These are phyloP conservation scores for Leccinellum albellum DNA, from an alignment of 768 basidiomycete species.

Conservation along the genomic window DNA sequence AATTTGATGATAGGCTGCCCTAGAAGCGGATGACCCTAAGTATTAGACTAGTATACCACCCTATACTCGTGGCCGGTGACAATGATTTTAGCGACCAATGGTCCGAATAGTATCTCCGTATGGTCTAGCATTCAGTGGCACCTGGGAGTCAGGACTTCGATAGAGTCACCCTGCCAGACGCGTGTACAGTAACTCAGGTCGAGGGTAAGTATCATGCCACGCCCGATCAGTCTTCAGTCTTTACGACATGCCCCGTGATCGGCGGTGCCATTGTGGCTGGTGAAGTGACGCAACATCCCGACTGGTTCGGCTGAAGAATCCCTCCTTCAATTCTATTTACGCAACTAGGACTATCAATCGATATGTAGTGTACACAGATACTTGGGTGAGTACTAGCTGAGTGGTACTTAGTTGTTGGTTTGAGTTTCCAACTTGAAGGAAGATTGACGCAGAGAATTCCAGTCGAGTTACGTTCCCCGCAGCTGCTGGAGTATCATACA, in stretches of 20 bases:
- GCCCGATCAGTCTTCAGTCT: not conserved
- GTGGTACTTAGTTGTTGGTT: no score
- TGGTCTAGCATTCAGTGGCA: no score
- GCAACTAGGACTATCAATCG: not conserved
- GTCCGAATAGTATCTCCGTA: no score
- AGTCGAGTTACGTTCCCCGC: not conserved
- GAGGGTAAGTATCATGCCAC: no score
- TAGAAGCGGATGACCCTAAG: no score
- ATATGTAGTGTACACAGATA: not conserved
- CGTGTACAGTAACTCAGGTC: no score
- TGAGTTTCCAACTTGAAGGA: no score
- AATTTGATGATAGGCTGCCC: no score
- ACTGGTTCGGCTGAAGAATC: conserved; percentile 12
- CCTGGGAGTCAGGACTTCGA: no score
- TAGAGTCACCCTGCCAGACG: no score
- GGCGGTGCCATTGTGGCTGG: conserved; percentile 7
- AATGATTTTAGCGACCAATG: not conserved
- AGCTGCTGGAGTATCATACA: not conserved
- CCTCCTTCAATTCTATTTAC: conserved; percentile 1
- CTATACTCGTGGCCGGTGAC: not conserved
- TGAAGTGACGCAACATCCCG: conserved; percentile 10
- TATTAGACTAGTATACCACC: not conserved
- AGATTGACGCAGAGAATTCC: not conserved
- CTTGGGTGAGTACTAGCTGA: not conserved
- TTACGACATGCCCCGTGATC: conserved; percentile 20